Base-by-base conservation (phyloP, 768 basidiomycete species). In the Kwoniella botswanensis region DNA sequence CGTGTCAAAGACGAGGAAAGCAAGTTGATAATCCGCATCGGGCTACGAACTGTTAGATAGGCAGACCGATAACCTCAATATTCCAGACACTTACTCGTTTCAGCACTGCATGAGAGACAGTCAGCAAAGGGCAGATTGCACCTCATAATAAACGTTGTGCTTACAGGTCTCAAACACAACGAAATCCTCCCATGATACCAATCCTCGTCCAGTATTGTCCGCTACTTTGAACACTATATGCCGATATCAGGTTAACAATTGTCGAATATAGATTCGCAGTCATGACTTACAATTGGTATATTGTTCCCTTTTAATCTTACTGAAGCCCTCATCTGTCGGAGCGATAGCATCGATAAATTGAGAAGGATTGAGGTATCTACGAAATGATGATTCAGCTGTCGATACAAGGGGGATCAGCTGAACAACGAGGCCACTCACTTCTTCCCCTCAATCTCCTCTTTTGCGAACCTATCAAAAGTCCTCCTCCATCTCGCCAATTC, bases 11-110 rank as follows among this genome's bases (percentile, higher is more conserved):
- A 93, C 95, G 82, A 92, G 91, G 86, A 96, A 96, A 21, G 94
- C 94, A 84, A 95, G 94, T 88, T 92, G 93, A 84, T 96, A 95
- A 83, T 98, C 94, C 41, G 96, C 96, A 84, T 98, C 96, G 21
- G 96, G 93, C 86, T 98, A 94, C 78, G 96, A 35, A 35, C 29
- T 9, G 93, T 68, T 57, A 68, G 57, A 26, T 18, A 56, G 53
- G 44, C n/a, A 26, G 62, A 21, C 43, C 42, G 18, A 43, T 13
- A 63, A 63, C 12, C 18, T 63, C 22, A 29, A 24, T 46, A 15
- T 6, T 35, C 35, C n/a, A 10, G 24, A 42, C 10, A 63, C 75
- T 18, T 43, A 76, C 79, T 65, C 79, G 58, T 70, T 81, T 81
- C 70, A 81, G 56, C 50, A 81, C 79, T 78, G 53, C 43, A 35